Percentiles rank a stretch among this genome's conserved stretches.
These are phyloP conservation scores for Xylaria sp. DNA, from an alignment of 2,329 filamentous ascomycete genomes.

Conservation along the genomic window DNA sequence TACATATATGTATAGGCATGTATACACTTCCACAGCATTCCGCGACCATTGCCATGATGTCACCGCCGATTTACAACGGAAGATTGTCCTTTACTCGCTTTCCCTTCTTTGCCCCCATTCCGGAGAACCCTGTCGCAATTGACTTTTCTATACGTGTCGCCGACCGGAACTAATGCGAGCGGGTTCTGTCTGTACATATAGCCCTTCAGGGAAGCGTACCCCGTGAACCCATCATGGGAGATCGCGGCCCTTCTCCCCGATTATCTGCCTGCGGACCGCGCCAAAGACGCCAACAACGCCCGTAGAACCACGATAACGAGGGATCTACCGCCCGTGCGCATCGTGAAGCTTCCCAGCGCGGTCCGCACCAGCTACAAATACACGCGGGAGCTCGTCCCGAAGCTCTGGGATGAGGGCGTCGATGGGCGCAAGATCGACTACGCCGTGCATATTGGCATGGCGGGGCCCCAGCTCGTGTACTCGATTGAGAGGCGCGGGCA, in stretches of 20 bases:
- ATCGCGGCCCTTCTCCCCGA: conserved; percentile 77
- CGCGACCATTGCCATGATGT: conserved; percentile 10
- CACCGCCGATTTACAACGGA: conserved; percentile 10
- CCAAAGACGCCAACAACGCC: conserved; percentile 52
- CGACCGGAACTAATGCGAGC: conserved; percentile 33
- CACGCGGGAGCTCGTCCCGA: conserved; percentile 72
- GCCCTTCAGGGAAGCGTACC: conserved; percentile 80
- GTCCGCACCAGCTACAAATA: conserved; percentile 77
- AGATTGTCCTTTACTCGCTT: background rate
- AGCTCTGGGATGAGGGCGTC: conserved; percentile 66
- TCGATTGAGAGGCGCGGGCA: conserved; percentile 77
- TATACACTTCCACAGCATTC: background rate
- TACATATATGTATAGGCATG: conserved; percentile 41
- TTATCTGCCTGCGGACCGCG: conserved; percentile 65
- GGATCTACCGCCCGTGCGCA: conserved; percentile 62
- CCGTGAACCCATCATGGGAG: conserved; percentile 83
- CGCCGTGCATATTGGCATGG: conserved; percentile 84
- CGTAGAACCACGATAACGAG: conserved; percentile 47
- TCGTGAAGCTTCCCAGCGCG: conserved; percentile 72
- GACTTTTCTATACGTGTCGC: background rate
- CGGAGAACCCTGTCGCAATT: background rate
- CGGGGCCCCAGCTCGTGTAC: conserved; percentile 72
- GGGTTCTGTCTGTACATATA: conserved; percentile 52
- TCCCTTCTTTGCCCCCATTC: too few species aligned
- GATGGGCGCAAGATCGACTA: conserved; percentile 63